phyloP scores from a whole-genome alignment of 495 filamentous ascomycete genomes.

The Tuber calosporum region DNA sequence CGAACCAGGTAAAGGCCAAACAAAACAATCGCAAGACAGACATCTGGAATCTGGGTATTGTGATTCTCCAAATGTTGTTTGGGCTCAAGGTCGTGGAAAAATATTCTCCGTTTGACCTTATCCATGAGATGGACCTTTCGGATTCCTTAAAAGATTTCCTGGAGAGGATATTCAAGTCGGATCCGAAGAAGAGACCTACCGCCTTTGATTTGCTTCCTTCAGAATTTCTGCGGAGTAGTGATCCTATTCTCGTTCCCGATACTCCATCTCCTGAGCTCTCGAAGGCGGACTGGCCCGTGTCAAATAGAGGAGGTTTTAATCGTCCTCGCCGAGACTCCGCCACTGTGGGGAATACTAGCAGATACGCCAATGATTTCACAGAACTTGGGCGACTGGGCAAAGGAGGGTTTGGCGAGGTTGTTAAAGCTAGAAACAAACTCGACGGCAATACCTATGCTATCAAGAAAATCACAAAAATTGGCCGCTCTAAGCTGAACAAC shows the following conservation, averaged over 20 bases:
- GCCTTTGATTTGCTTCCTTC: conserved; percentile 84
- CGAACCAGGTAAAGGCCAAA: conserved; percentile 52
- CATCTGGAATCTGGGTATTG: conserved; percentile 86
- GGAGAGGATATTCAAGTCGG: conserved; percentile 69
- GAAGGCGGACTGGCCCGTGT: conserved; percentile 23
- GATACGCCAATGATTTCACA: conserved; percentile 77
- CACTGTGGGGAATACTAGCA: conserved; percentile 26
- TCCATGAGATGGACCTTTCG: conserved; percentile 56
- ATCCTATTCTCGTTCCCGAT: conserved; percentile 44
- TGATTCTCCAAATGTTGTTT: conserved; percentile 91
- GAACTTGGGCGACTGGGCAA: conserved; percentile 83
- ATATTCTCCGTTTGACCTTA: conserved; percentile 66
- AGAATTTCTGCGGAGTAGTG: conserved; percentile 68
- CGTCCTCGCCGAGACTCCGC: conserved; percentile 49
- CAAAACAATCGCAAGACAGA: conserved; percentile 70
- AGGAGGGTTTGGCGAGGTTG: conserved; percentile 95
- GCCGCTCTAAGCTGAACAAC: conserved; percentile 68
- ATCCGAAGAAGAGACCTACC: conserved; percentile 74
- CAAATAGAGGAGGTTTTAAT: conserved; percentile 38
- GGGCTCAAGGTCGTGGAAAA: conserved; percentile 66
- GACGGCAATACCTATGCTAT: conserved; percentile 91
- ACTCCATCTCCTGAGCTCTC: conserved; percentile 29
- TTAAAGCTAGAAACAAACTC: conserved; percentile 87
- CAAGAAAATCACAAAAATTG: conserved; percentile 86
- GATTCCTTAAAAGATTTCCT: conserved; percentile 70